Base-by-base conservation (phyloP, 2,329 filamentous ascomycete genomes). In the Ascosphaera aggregata region DNA sequence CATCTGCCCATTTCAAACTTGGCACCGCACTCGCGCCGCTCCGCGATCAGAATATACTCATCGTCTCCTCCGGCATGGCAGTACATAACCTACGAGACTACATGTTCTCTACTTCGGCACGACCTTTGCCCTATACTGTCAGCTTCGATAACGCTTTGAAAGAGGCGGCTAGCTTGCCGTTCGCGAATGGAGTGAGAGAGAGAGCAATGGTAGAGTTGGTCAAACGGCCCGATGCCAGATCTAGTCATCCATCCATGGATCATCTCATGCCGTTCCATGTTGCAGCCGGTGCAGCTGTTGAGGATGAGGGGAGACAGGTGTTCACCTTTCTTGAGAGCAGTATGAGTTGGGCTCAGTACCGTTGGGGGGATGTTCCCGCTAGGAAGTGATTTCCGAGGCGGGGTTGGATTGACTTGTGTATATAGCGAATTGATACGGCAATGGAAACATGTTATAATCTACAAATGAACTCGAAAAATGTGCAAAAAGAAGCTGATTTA, bases 31-130 rank as follows among this genome's bases (percentile, higher is more conserved):
- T 84, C 2, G 58, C 69, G 7, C 55, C 63, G n/a, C 63, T 84
- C 1, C 67, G 79, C 13, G 71, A 78, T 13, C 67, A 79, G 40
- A 69, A 69, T 15, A 64, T 81, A 39, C 62, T 76, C 37, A 72
- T 84, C 42, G 68, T 84, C 36, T 69, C 69, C 18, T 76, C 75
- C 0, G 78, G 78, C 9, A 81, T 82, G 76, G 74, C 76, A 0
- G 77, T 79, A 17, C 76, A 80, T 47, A 80, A 80, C 46, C 58
- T 79, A 27, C 62, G 68, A 1, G 69, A 78, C 44, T 38, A 70
- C 46, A 57, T 56, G 15, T 59, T 61, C 47, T 53, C 57, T 11
- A 62, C 60, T 5, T 54, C 61, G 36, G 54, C 59, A 9, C 48
- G 47, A 8, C 65, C 68, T 0, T 44, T 72, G 47, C 66, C 71